Base-by-base conservation (phyloP, 495 filamentous ascomycete species). In the Cenococcum geophilum region DNA sequence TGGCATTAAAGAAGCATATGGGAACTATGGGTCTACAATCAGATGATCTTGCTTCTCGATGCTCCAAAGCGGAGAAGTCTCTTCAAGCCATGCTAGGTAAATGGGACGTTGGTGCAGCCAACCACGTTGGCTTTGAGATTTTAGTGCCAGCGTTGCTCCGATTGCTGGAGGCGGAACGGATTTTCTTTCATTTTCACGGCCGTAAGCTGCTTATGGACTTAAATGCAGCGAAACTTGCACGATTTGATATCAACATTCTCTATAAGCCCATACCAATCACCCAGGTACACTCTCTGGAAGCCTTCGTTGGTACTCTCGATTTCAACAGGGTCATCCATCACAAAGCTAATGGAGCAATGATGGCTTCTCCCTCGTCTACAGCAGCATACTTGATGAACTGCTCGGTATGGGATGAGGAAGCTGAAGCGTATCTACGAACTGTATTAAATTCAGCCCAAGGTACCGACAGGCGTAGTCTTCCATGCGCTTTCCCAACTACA, bases 361-460 rank as follows among this genome's bases (percentile, higher is more conserved):
- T 80, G 73, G 77, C 69, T 5, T 81, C 79, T 5, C 79, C 79
- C 11, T 78, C 78, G 12, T 74, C 76, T 0, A 82, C 77, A 5
- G 75, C 76, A 9, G 77, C 76, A 9, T 78, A 78, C 57, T 58
- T 81, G 37, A 78, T 76, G 55, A 55, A 77, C 60, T 36, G 66
- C 2, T 65, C 72, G 6, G 18, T 43, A 0, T 79, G 78, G 78
- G 76, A 81, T 60, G 52, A 69, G 10, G 67, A 65, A n/a, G 58
- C 63, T 4, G 63, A 65, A 36, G 36, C 43, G 16, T 65, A 65
- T 56, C 63, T 65, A 47, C 63, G 58, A 1, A 53, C 25, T 27
- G 63, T 65, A 16, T 65, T 35, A 45, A 47, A 61, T 20, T 8
- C 34, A 16, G 4, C 23, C 0, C 55, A 27, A 6, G 58, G 58